Percentiles rank a stretch among this genome's conserved stretches.
These are phyloP conservation scores for Trypanosoma avium DNA, from an alignment of 208 protist species.

Conservation along the genomic window DNA sequence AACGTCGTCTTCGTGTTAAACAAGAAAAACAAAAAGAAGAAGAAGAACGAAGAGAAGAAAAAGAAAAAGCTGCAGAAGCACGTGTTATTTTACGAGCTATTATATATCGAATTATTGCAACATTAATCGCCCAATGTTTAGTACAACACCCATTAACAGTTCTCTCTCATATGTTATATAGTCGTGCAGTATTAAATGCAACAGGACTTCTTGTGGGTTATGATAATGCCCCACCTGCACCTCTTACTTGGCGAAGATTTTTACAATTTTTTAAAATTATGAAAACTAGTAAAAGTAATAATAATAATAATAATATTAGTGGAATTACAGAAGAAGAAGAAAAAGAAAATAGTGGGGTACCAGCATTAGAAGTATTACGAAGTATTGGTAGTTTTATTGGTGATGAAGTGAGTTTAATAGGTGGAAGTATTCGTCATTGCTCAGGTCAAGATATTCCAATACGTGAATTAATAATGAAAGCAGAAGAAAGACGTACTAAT, in stretches of 20 bases:
- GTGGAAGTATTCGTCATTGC: slow-evolving; percentile 31
- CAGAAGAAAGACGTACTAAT: slow-evolving; percentile 16
- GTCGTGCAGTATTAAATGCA: slow-evolving; percentile 69
- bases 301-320: background rate
- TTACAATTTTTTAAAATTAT: slow-evolving; percentile 4
- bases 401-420: slow-evolving; percentile 38
- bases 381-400: slow-evolving; percentile 39
- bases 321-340: background rate
- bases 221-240: slow-evolving; percentile 24
- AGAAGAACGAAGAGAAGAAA: slow-evolving; percentile 14
- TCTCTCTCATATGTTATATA: slow-evolving; percentile 61
- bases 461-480: slow-evolving; percentile 26
- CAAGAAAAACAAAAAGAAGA: background rate
- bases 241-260: slow-evolving; percentile 2
- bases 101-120: slow-evolving; percentile 62
- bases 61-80: slow-evolving; percentile 28
- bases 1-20: no score
- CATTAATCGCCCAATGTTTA: slow-evolving; percentile 58
- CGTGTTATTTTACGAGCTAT: slow-evolving; percentile 67
- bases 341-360: slow-evolving; percentile 33
- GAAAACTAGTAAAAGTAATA: background rate
- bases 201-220: slow-evolving; percentile 55
- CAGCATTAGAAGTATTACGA: slow-evolving; percentile 39
- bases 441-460: slow-evolving; percentile 55
- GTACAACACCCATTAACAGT: slow-evolving; percentile 76